phyloP scores from a whole-genome alignment of 1,284 basidiomycete genomes.

The Rhodotorula mucilaginosa region DNA sequence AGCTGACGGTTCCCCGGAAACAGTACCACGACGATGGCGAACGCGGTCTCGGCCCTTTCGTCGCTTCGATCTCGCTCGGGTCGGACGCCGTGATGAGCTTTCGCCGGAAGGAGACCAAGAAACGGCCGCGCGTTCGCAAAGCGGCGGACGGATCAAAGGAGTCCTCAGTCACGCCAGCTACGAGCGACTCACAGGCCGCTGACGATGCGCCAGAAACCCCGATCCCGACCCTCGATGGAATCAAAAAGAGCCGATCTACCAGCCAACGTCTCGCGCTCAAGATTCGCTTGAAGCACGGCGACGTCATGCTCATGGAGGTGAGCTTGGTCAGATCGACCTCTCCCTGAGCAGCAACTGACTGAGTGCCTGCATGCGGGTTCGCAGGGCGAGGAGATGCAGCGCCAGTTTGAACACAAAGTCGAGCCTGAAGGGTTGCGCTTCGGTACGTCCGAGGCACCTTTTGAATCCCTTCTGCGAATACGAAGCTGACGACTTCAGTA shows the following conservation, averaged over 20 bases:
- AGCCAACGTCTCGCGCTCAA: slow-evolving; percentile 1
- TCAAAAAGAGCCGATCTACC: background rate
- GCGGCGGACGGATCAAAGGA: background rate
- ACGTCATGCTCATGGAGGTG: slow-evolving; percentile 34
- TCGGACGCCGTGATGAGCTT: slow-evolving; percentile 28
- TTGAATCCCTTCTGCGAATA: background rate
- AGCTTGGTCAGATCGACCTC: background rate
- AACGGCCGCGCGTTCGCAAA: background rate
- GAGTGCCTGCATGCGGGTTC: accelerated
- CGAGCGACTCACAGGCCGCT: background rate
- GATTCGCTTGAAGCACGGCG: slow-evolving; percentile 23
- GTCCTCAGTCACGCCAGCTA: background rate
- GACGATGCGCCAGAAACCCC: background rate
- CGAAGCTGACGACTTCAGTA: background rate
- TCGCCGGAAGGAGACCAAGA: slow-evolving; percentile 15
- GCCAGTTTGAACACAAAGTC: slow-evolving; percentile 27
- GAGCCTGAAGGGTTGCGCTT: slow-evolving; percentile 20
- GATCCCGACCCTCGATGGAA: background rate
- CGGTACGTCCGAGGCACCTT: slow-evolving; percentile 1
- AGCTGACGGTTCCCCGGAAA: background rate
- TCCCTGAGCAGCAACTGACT: background rate
- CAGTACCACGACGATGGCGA: slow-evolving; percentile 40
- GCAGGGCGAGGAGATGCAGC: slow-evolving; percentile 28
- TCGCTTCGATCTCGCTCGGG: slow-evolving; percentile 32
- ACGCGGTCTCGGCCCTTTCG: slow-evolving; percentile 28